phyloP scores from a whole-genome alignment of 805 yeast species.

The Yamadazyma nakazawae region DNA sequence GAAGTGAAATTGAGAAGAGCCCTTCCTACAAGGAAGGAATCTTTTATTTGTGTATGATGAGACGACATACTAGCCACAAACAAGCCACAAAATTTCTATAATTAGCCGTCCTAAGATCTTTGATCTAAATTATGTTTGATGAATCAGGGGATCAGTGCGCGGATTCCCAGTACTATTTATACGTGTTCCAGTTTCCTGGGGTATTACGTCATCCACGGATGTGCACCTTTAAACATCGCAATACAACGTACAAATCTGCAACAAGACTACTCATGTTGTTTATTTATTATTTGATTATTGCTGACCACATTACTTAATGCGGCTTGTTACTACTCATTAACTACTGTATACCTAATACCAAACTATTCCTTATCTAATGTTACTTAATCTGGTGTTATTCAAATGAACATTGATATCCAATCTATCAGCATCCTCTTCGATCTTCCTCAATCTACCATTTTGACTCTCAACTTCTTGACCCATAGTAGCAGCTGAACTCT shows the following conservation, averaged over 20 bases:
- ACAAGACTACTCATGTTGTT: no score
- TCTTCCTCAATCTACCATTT: constrained; percentile 64
- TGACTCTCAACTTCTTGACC: constrained; percentile 78
- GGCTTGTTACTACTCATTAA: background rate
- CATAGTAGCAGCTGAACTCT: constrained; percentile 66
- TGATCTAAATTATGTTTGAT: background rate
- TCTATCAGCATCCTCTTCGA: constrained; percentile 81
- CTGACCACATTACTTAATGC: background rate
- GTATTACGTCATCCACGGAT: background rate
- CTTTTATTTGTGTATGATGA: constrained; percentile 31
- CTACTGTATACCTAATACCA: background rate
- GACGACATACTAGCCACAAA: background rate
- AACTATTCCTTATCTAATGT: constrained; percentile 26
- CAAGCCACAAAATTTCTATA: background rate
- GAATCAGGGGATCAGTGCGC: background rate
- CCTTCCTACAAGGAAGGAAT: constrained; percentile 37
- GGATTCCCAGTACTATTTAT: background rate
- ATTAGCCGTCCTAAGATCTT: background rate
- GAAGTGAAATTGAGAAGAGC: constrained; percentile 42
- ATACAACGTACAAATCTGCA: background rate
- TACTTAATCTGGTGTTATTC: constrained; percentile 65
- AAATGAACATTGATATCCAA: constrained; percentile 81
- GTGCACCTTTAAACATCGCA: background rate
- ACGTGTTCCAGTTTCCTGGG: background rate
- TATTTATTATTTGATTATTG: no score